Percentiles rank a stretch among this genome's conserved stretches.
These are phyloP conservation scores for Acanthamoeba triangularis DNA, from an alignment of 208 protist species.

Conservation along the genomic window DNA sequence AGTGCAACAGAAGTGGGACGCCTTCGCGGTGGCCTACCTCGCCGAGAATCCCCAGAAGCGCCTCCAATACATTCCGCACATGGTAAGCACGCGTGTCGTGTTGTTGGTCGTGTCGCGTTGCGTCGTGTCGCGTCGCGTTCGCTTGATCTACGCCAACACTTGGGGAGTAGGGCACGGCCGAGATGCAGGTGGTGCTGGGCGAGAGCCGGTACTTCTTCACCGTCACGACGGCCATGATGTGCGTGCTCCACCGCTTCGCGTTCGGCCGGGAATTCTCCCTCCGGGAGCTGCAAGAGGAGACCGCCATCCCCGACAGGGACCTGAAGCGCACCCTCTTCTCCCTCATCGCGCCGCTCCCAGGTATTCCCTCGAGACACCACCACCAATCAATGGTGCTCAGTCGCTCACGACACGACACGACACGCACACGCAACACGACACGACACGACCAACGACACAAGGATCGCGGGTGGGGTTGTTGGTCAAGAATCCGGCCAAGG, in stretches of 20 bases:
- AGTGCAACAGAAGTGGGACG: neutral
- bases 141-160: neutral
- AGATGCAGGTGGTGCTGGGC: neutral
- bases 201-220: neutral
- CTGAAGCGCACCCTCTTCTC: neutral
- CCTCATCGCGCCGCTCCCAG: neutral
- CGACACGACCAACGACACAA: neutral
- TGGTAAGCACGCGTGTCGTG: neutral
- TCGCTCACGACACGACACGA: neutral
- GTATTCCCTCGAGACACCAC: neutral
- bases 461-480: neutral
- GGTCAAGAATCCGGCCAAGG: neutral
- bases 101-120: too few relatives aligned
- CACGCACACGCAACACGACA: too few relatives aligned
- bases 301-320: neutral
- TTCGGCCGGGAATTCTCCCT: neutral
- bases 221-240: neutral
- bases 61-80: neutral
- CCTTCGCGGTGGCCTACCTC: neutral
- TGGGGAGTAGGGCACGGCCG: neutral
- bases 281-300: neutral
- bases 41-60: neutral
- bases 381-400: too few relatives aligned
- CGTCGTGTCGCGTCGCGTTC: too few relatives aligned
- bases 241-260: neutral